Base-by-base conservation (phyloP, 1,284 basidiomycete genomes). In the Cryptococcus sp. region DNA sequence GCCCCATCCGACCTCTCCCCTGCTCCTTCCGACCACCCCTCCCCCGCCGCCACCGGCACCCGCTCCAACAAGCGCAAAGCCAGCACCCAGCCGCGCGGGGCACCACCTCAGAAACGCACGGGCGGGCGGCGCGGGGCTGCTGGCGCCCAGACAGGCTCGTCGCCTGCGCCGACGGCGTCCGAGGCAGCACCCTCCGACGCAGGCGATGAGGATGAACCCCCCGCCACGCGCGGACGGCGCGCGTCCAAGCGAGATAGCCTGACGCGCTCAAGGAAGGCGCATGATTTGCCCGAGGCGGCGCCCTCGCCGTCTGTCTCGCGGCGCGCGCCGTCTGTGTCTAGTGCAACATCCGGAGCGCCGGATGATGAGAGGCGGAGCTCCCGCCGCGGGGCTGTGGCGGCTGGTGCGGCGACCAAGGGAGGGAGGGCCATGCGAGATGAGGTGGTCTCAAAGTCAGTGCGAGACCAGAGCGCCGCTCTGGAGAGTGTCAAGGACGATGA, bases 31-130 rank as follows among this genome's bases (percentile, higher is more conserved):
- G 57, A 56, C 16, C 40, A 43, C 21, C 46, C 35, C 13, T 16
- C 48, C 16, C 45, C 52, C n/a, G 36, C 13, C 33, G 44, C 20
- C 24, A 18, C 35, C 37, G 51, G 46, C 8, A 58, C 61, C 1
- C 60, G 68, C n/a, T 47, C 50, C 1, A 59, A 60, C 33, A 73
- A 73, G 53, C 56, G 71, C 20, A 73, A 71, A 57, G 67, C 68
- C 1, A 39, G 45, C 7, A 51, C 53, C 12, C 62, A 56, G 46
- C 60, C 66, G 23, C 51, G 57, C 2, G 65, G 56, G 24, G 63
- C 50, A 4, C 71, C 68, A 15, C 40, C 59, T 4, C 46, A 62
- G 1, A 72, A 72, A 52, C 52, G 65, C 16, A 4, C 28, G 20
- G 24, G 46, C 15, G 56, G 55, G 12, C 53, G 65, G 16, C 48